These are phyloP conservation scores for Tympanopsis confertula DNA, from an alignment of 2,329 filamentous ascomycete species.

Conservation along the genomic window DNA sequence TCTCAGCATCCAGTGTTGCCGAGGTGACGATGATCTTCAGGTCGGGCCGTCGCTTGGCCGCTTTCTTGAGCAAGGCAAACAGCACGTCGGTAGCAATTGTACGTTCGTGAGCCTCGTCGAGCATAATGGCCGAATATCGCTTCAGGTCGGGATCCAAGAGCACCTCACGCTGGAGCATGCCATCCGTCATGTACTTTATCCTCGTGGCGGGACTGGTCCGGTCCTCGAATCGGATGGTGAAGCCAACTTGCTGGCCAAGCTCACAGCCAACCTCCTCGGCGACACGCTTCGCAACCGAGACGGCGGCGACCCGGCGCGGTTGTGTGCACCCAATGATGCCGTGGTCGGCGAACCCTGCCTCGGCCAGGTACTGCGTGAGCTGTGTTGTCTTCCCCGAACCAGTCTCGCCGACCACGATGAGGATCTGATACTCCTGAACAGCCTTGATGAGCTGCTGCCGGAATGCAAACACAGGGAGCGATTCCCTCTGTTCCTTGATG, in stretches of 20 bases:
- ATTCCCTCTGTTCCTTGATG: conserved; percentile 66
- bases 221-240: conserved; percentile 71
- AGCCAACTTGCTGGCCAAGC: conserved; percentile 62
- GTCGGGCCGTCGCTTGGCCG: conserved; percentile 54
- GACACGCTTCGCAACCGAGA: conserved; percentile 70
- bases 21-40: conserved; percentile 66
- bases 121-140: conserved; percentile 63
- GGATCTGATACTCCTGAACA: conserved; percentile 51
- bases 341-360: conserved; percentile 57
- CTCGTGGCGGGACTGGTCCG: conserved; percentile 57
- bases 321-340: conserved; percentile 67
- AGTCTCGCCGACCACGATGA: conserved; percentile 67
- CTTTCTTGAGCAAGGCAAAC: conserved; percentile 64
- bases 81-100: conserved; percentile 66
- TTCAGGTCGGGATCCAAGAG: conserved; percentile 59
- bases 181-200: conserved; percentile 73
- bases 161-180: conserved; percentile 65
- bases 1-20: conserved; percentile 64
- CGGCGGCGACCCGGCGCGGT: conserved; percentile 64
- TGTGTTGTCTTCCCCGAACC: conserved; percentile 71
- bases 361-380: conserved; percentile 60
- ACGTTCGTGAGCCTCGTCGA: conserved; percentile 67
- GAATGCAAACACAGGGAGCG: conserved; percentile 60
- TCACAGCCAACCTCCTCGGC: conserved; percentile 63
- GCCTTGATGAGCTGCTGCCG: conserved; percentile 59